Evolutionary conservation across 805 yeast genomes (phyloP), one percentile per base, ranked within the genome.

Genomic region (Torulaspora franciscae): DNA sequence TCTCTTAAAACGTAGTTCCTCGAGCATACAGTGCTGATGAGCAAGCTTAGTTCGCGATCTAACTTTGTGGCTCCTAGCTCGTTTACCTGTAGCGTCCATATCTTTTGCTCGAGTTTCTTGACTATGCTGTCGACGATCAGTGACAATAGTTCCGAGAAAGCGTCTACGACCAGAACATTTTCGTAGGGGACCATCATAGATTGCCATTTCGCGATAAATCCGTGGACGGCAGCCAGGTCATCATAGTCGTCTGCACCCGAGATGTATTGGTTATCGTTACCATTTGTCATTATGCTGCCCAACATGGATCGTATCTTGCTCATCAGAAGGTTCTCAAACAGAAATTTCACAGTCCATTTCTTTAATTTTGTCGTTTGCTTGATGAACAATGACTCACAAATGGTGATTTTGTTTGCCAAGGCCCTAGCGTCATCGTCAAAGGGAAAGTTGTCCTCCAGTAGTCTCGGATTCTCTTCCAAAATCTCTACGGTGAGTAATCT

Each of bases 31-130:
- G 83, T 83, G 36, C 81, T 76, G 40, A 93, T 85, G 27, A 91
- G 73, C 23, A 77, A 72, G 37, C 89, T 79, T 17, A 89, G 67
- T 59, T 90, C 96, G 47, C 85, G 79, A 52, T 93, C 98, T 40
- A 93, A 68, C 51, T 81, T 84, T 14, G 88, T 74, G 0, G 95
- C 81, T 1, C 97, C 98, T 32, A 85, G 66, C 54, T 85, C 95
- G 58, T 86, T 89, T 48, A 88, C 78, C 52, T 77, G 79, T 37
- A 85, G 70, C 3, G 72, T 53, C 80, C 91, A 77, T 24, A 91
- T 68, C 54, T 81, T 81, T 49, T 76, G 73, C 57, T 87, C 95
- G 3, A 88, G 56, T 13, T 75, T 54, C 15, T 68, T 68, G 1
- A 88, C 79, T 22, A 86, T 57, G 35, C 75, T 69, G 3, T 73